phyloP scores from a whole-genome alignment of 805 yeast species.

The Ogataea dorogensis region DNA sequence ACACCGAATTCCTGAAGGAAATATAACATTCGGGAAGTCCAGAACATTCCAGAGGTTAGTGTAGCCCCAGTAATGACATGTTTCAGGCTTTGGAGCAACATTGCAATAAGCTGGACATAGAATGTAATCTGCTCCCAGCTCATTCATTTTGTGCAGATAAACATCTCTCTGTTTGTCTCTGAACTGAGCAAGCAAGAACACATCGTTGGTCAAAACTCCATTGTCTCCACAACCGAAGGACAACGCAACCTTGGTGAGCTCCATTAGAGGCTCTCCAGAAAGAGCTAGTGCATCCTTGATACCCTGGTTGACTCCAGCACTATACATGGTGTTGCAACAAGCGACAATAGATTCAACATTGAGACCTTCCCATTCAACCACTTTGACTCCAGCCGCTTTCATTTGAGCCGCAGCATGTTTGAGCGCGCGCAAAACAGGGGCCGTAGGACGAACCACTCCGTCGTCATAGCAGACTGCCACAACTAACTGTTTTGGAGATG shows the following conservation, averaged over 20 bases:
- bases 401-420: slow-evolving; percentile 50
- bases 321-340: slow-evolving; percentile 51
- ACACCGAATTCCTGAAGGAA: slow-evolving; percentile 57
- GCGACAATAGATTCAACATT: slow-evolving; percentile 53
- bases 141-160: slow-evolving; percentile 37
- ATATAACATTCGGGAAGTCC: slow-evolving; percentile 60
- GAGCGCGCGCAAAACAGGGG: slow-evolving; percentile 43
- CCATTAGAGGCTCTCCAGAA: slow-evolving; percentile 66
- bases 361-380: slow-evolving; percentile 54
- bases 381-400: slow-evolving; percentile 51
- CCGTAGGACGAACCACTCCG: slow-evolving; percentile 49
- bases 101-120: slow-evolving; percentile 62
- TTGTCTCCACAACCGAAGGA: slow-evolving; percentile 55
- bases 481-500: slow-evolving; percentile 36
- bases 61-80: slow-evolving; percentile 69
- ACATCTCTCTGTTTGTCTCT: slow-evolving; percentile 55
- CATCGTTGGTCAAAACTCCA: slow-evolving; percentile 44
- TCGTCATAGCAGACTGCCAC: slow-evolving; percentile 50
- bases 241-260: slow-evolving; percentile 52
- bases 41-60: slow-evolving; percentile 66
- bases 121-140: slow-evolving; percentile 48
- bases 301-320: slow-evolving; percentile 59
- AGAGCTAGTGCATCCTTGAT: slow-evolving; percentile 45
- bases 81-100: slow-evolving; percentile 63
- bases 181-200: slow-evolving; percentile 43